A percentile compares a stretch with the other conserved stretches of the same genome.
Conservation (phyloP, 2,329 filamentous ascomycete genomes). For the Exophiala oligosperma region DNA sequence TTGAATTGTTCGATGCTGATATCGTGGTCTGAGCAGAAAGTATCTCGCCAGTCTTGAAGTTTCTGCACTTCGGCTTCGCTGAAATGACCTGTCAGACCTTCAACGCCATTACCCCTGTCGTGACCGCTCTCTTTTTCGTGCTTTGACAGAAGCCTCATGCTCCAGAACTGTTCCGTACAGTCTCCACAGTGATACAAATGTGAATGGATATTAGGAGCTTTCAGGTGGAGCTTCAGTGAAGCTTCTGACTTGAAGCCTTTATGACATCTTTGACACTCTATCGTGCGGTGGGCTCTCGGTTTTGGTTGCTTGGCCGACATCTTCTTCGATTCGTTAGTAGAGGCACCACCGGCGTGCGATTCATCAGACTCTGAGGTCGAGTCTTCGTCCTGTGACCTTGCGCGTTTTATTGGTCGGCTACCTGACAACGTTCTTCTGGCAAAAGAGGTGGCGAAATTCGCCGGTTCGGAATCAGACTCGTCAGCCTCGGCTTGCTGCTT, state of each 20-base stretch:
- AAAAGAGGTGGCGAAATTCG: slow-evolving; percentile 21
- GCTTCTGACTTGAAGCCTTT: slow-evolving; percentile 6
- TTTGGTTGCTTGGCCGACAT: neutral
- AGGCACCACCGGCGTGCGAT: neutral
- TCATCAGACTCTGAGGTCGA: slow-evolving; percentile 6
- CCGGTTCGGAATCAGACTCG: slow-evolving; percentile 4
- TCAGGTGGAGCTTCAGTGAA: slow-evolving; percentile 9
- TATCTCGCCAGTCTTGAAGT: slow-evolving; percentile 24
- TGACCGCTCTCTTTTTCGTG: slow-evolving; percentile 24
- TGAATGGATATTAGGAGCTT: slow-evolving; percentile 12
- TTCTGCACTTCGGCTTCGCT: slow-evolving; percentile 20
- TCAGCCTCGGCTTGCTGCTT: neutral
- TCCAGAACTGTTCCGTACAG: slow-evolving; percentile 17
- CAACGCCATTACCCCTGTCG: slow-evolving; percentile 8
- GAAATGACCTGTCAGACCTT: slow-evolving; percentile 23
- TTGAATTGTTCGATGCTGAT: slow-evolving; percentile 27
- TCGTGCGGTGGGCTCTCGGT: neutral
- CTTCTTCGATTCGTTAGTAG: neutral
- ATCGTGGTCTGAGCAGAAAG: slow-evolving; percentile 25
- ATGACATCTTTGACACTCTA: slow-evolving; percentile 19
- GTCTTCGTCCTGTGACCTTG: slow-evolving; percentile 8
- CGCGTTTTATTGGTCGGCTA: neutral
- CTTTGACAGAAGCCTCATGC: slow-evolving; percentile 9
- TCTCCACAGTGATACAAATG: slow-evolving; percentile 7
- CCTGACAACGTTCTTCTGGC: slow-evolving; percentile 17